Evolutionary conservation across 192 early-diverging fungal genomes (phyloP), one percentile per base, ranked within the genome.

Genomic region (Coemansia sp.): DNA sequence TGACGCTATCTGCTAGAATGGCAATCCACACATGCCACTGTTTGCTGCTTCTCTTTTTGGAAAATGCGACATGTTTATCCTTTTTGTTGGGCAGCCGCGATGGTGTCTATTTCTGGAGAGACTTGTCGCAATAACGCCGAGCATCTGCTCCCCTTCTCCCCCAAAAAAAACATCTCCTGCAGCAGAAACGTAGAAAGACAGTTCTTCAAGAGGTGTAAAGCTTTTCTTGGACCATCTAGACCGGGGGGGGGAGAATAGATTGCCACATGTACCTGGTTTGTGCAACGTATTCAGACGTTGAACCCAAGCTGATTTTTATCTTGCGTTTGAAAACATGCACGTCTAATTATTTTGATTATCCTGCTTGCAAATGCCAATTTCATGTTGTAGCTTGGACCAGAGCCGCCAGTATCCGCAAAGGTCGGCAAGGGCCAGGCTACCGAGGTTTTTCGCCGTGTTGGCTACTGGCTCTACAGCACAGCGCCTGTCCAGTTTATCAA

Each of bases 381-480:
- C 10, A 35, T 18, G 40, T 43, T 67, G 73, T 81, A 81, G 79
- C 64, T 73, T 18, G 74, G 70, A 30, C 61, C 70, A 45, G 59
- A 72, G 25, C 79, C 79, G 60, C 79, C 74, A 12, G 79, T 31
- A 18, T 72, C 72, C 6, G 78, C 72, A 34, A 71, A 59, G 67
- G 33, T 72, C n/a, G 76, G 70, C 60, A 81, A 73, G 51, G 79
- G 79, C 58, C 79, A 66, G 70, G 74, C 79, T 7, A 66, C 61
- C 3, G 82, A 84, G 55, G 66, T 76, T 20, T 77, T 84, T 52
- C 74, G 77, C 25, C 70, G 74, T 20, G 66, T 84, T 2, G 82
- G 82, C 16, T 79, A 84, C 60, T 84, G 82, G 82, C 71, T 84
- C 28, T 84, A 84, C 71, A 79, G 67, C 63, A 84, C 82, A 0